Evolutionary conservation across 2,329 filamentous ascomycete genomes (phyloP).

Genomic region (Talaromyces islandicus): DNA sequence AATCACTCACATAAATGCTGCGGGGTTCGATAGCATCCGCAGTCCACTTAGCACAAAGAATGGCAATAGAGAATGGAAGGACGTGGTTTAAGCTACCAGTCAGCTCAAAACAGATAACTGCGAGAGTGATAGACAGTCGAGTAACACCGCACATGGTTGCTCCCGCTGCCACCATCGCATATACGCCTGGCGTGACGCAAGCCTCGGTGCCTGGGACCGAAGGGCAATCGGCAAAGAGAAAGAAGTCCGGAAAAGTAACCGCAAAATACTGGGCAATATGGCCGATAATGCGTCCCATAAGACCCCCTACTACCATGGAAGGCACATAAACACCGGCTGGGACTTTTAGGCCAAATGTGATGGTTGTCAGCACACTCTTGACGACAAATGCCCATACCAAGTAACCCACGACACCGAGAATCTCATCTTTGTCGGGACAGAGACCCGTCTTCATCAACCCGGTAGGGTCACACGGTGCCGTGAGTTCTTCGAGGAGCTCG

Average conservation of each 20-base stretch:
- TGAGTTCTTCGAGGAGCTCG: constrained; percentile 82
- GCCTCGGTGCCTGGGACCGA: constrained; percentile 62
- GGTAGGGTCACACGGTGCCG: constrained; percentile 70
- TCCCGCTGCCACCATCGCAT: constrained; percentile 88
- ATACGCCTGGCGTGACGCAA: constrained; percentile 94
- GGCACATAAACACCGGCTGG: constrained; percentile 96
- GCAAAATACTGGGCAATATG: constrained; percentile 80
- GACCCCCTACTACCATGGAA: constrained; percentile 94
- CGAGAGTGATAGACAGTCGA: constrained; percentile 82
- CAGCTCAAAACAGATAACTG: constrained; percentile 91
- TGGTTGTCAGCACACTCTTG: constrained; percentile 79
- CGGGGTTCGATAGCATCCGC: constrained; percentile 90
- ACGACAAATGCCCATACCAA: constrained; percentile 76
- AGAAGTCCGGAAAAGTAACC: constrained; percentile 63
- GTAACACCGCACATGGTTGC: constrained; percentile 98
- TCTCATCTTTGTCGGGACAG: constrained; percentile 70
- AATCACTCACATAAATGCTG: constrained; percentile 71
- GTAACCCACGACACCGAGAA: constrained; percentile 67
- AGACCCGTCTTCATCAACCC: constrained; percentile 66
- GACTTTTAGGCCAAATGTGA: constrained; percentile 94
- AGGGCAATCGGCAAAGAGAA: constrained; percentile 70
- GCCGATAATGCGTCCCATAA: constrained; percentile 82
- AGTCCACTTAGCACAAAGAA: constrained; percentile 96
- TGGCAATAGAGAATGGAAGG: constrained; percentile 83
- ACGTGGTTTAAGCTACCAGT: constrained; percentile 95